Evolutionary conservation across 1,284 basidiomycete species (phyloP), one percentile per base, ranked within the genome.

Genomic region (Naganishia sp.): DNA sequence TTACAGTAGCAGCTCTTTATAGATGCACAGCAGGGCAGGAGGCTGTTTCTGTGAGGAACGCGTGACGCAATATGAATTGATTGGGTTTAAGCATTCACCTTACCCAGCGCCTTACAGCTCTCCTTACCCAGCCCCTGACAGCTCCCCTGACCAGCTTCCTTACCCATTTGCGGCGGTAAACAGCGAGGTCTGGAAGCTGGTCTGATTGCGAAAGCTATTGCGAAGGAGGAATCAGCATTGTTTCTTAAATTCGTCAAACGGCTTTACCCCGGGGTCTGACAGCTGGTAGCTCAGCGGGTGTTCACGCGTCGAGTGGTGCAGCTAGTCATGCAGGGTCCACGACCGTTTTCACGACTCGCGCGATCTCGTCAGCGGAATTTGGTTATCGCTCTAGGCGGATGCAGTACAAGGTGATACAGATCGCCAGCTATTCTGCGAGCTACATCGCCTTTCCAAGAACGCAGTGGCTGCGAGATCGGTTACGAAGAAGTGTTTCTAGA

Each of bases 401-500:
- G 21, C 13, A 15, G 25, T 11, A 25, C 39, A 39, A 13, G 9
- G 10, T 39, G 36, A 39, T 39, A 39, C 45, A 60, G 46, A 60
- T 48, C 36, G 48, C 59, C 48, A 28, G 28, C 28, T 28, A 28
- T 3, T 28, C 5, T 28, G 28, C 28, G 3, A 28, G 28, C 28
- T 28, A 28, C 28, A 28, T 28, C 28, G 28, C 28, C 28, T 28
- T 61, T 36, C 48, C 36, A 61, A 16, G 48, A 61, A 49, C 59
- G 31, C 46, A 61, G 15, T 61, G 48, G 59, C 59, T 61, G 59
- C 59, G 59, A 50, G 59, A 61, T 61, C 59, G 59, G 59, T 61
- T 61, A 60, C 57, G 57, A 49, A 43, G 23, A 50, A 50, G 39
- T 25, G n/a, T 39, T 55, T 55, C 53, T 55, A 36, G 36, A 39